phyloP scores from a whole-genome alignment of 1,284 basidiomycete species.

The Pholiota adiposa region DNA sequence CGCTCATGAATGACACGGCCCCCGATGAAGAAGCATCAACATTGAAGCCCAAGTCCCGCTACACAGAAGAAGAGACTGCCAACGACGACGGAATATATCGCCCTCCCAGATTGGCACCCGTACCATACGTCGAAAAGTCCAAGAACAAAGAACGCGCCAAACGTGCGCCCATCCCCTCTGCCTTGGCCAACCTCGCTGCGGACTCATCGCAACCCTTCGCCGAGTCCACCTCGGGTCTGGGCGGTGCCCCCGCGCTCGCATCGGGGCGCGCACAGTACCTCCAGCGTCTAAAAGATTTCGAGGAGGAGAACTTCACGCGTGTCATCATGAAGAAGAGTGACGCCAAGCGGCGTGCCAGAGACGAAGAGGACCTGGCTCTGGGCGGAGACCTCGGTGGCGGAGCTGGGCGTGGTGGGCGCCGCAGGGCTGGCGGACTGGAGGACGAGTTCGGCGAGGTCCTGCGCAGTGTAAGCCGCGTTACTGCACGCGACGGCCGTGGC shows the following conservation, averaged over 20 bases:
- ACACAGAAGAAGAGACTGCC: slow-evolving; percentile 31
- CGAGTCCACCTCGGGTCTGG: slow-evolving; percentile 83
- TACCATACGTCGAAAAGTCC: slow-evolving; percentile 82
- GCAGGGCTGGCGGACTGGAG: slow-evolving; percentile 73
- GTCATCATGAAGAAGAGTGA: slow-evolving; percentile 94
- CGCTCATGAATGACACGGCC: slow-evolving; percentile 45
- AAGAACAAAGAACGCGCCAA: slow-evolving; percentile 53
- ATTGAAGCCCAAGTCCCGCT: slow-evolving; percentile 27
- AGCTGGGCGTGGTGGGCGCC: slow-evolving; percentile 49
- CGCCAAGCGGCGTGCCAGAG: slow-evolving; percentile 72
- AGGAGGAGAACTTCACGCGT: slow-evolving; percentile 96
- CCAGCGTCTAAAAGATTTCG: slow-evolving; percentile 86
- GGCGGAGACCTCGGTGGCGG: slow-evolving; percentile 62
- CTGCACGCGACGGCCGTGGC: slow-evolving; percentile 37
- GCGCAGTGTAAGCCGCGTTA: slow-evolving; percentile 52
- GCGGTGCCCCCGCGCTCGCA: slow-evolving; percentile 57
- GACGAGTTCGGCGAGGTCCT: slow-evolving; percentile 87
- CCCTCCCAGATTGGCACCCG: slow-evolving; percentile 90
- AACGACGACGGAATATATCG: slow-evolving; percentile 77
- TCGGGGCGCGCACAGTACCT: slow-evolving; percentile 80
- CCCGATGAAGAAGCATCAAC: slow-evolving; percentile 33
- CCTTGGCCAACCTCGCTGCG: slow-evolving; percentile 72
- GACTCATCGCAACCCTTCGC: slow-evolving; percentile 66
- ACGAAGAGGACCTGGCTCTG: slow-evolving; percentile 93
- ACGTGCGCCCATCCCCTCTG: slow-evolving; percentile 63